Percentiles rank a stretch among this genome's conserved stretches.
Conservation (phyloP, 2,329 filamentous ascomycete genomes). For the Colletotrichum chrysophilum region DNA sequence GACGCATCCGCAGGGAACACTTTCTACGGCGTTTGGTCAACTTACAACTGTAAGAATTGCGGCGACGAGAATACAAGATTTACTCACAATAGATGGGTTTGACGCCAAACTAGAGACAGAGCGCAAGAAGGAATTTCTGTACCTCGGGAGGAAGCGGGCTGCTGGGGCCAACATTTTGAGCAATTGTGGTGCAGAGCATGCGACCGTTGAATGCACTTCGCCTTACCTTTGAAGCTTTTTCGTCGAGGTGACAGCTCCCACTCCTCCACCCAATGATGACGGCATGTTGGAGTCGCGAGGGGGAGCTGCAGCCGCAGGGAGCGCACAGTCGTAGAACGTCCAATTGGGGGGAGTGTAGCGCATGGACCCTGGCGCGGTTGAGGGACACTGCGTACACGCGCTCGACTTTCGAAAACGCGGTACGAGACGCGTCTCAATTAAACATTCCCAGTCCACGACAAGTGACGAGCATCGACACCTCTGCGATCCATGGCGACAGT, state of each 20-base stretch:
- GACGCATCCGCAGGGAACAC: constrained; percentile 55
- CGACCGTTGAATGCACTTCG: not conserved
- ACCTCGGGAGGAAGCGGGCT: constrained; percentile 26
- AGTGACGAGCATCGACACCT: not conserved
- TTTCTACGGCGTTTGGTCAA: constrained; percentile 49
- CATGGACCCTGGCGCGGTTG: not conserved
- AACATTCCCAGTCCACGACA: not conserved
- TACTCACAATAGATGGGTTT: constrained; percentile 60
- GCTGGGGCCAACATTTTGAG: constrained; percentile 35
- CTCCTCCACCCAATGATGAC: not conserved
- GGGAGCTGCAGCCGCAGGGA: not conserved
- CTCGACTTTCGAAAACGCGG: not conserved
- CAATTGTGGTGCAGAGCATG: not conserved
- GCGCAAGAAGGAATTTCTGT: constrained; percentile 27
- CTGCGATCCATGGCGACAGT: not conserved
- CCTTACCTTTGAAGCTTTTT: not conserved
- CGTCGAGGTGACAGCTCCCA: not conserved
- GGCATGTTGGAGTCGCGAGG: not conserved
- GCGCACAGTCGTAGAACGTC: not conserved
- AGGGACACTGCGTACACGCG: not conserved
- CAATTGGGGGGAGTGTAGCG: not conserved
- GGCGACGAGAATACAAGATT: not conserved
- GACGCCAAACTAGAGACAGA: constrained; percentile 51
- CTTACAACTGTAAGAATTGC: not conserved
- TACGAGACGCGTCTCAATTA: constrained; percentile 23